These are phyloP conservation scores for Pontederia crassipes DNA, from an alignment of 176 grass and related monocot species.

Conservation along the genomic window DNA sequence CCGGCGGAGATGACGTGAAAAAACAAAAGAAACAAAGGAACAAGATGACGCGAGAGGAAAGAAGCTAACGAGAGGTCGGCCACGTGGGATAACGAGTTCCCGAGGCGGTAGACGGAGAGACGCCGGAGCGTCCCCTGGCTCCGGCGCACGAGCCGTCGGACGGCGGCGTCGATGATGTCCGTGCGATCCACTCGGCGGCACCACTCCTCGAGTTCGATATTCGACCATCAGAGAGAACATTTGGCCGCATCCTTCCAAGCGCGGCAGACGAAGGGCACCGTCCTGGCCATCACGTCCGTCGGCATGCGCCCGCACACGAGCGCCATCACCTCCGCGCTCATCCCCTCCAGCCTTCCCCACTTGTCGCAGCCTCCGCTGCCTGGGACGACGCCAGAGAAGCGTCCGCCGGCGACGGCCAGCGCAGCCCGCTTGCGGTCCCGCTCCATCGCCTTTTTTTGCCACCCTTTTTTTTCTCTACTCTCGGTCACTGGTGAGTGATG, in stretches of 20 bases:
- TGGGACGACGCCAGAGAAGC: neutral
- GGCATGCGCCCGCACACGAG: slow-evolving; percentile 28
- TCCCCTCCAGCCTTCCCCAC: slow-evolving; percentile 25
- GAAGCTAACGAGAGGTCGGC: slow-evolving; percentile 27
- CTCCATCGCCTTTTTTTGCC: neutral
- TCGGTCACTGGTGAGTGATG: too few species aligned
- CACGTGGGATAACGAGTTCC: slow-evolving; percentile 25
- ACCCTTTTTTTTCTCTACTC: too few species aligned
- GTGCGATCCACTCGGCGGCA: slow-evolving; percentile 47
- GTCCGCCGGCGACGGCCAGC: neutral
- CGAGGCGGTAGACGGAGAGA: slow-evolving; percentile 43
- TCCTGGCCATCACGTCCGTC: slow-evolving; percentile 34
- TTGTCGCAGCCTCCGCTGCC: neutral
- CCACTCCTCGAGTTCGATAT: slow-evolving; percentile 47
- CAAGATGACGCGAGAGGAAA: neutral
- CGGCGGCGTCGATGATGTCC: slow-evolving; percentile 29
- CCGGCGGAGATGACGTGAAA: neutral
- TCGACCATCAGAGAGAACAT: slow-evolving; percentile 39
- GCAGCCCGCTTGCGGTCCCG: neutral
- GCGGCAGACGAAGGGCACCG: slow-evolving; percentile 44
- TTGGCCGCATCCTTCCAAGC: slow-evolving; percentile 28
- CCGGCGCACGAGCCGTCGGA: slow-evolving; percentile 34
- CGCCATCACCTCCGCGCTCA: slow-evolving; percentile 42
- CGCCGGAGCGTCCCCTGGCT: slow-evolving; percentile 28
- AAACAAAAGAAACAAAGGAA: neutral